A percentile compares a stretch with the other conserved stretches of the same genome.
These are phyloP conservation scores for Rhizopogon vesiculosus DNA, from an alignment of 768 basidiomycete species.

Conservation along the genomic window DNA sequence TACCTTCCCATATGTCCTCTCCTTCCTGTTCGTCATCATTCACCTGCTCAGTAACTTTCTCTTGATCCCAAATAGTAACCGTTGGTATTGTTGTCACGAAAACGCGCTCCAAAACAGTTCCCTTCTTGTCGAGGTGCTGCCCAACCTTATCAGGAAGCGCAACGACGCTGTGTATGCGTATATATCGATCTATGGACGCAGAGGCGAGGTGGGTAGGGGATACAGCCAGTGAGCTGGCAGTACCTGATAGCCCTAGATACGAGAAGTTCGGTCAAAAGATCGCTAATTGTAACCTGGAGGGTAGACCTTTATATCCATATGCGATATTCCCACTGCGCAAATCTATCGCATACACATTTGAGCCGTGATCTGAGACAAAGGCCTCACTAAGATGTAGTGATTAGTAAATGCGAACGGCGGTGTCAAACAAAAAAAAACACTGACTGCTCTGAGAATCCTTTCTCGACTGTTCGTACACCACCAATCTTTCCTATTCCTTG, in stretches of 20 bases:
- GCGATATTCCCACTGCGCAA: slow-evolving; percentile 58
- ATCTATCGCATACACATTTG: slow-evolving; percentile 63
- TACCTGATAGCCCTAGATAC: slow-evolving; percentile 62
- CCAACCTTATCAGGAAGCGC: slow-evolving; percentile 44
- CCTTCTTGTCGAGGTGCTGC: slow-evolving; percentile 52
- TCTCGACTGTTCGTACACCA: slow-evolving; percentile 55
- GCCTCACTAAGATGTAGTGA: slow-evolving; percentile 44
- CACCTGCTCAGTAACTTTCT: slow-evolving; percentile 3
- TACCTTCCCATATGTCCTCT: slow-evolving; percentile 65
- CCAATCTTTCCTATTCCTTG: slow-evolving; percentile 52
- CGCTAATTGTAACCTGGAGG: neutral
- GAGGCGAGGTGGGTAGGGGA: slow-evolving; percentile 55
- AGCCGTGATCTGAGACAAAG: slow-evolving; percentile 65
- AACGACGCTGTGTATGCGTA: slow-evolving; percentile 62
- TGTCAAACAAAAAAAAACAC: slow-evolving; percentile 18
- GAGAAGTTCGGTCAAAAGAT: slow-evolving; percentile 1
- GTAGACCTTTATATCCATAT: slow-evolving; percentile 64
- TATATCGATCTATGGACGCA: slow-evolving; percentile 62
- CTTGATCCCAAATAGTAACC: slow-evolving; percentile 57
- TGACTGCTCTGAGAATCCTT: slow-evolving; percentile 61
- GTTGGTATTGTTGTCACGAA: slow-evolving; percentile 63
- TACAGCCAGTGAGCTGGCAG: slow-evolving; percentile 59
- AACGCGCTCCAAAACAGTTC: slow-evolving; percentile 56
- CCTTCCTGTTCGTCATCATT: slow-evolving; percentile 33
- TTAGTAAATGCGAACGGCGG: neutral